Base-by-base conservation (phyloP, 2,329 filamentous ascomycete species). In the Colletotrichum sp. region DNA sequence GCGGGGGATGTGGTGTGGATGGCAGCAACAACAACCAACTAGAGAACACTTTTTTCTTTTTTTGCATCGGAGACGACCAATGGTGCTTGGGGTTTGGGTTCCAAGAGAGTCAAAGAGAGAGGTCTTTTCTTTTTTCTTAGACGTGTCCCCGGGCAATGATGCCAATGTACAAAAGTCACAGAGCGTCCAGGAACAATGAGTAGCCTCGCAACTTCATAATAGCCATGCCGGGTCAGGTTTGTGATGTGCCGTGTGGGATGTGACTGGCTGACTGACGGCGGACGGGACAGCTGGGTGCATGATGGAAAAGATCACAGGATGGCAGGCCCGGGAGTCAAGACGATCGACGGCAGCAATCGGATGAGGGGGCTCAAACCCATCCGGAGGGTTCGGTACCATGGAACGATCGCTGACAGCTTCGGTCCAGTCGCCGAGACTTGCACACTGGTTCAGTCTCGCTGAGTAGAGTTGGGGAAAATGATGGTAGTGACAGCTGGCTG, bases 111-210 rank as follows among this genome's bases (percentile, higher is more conserved):
- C 26, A 55, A 68, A 65, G 36, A 70, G 57, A 63, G 36, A 64
- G 55, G 65, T 52, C 32, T 72, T 72, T 77, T 57, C 68, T 67
- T 72, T 76, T 74, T 77, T 77, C 74, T 76, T 75, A 77, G 76
- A 77, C 76, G 74, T 74, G 65, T 72, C 64, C 75, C 74, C 57
- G 74, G 76, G 69, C 74, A 77, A 72, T 77, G 55, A 74, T 77
- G 76, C 73, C 73, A 66, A 70, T 77, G 76, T 77, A 77, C 74
- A 77, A 77, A 77, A 76, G 74, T 76, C 74, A 76, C 71, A 59
- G 66, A 77, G 70, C 74, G 74, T 77, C 76, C 74, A 73, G 74
- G 76, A 76, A 77, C 73, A 77, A 75, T 68, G 68, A 77, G 65
- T 59, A 76, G 67, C 69, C 76, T 77, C 76, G 66, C 74, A 74